A percentile compares a stretch with the other conserved stretches of the same genome.
phyloP scores from a whole-genome alignment of 2,329 filamentous ascomycete genomes.

The Aspergillus sp. region DNA sequence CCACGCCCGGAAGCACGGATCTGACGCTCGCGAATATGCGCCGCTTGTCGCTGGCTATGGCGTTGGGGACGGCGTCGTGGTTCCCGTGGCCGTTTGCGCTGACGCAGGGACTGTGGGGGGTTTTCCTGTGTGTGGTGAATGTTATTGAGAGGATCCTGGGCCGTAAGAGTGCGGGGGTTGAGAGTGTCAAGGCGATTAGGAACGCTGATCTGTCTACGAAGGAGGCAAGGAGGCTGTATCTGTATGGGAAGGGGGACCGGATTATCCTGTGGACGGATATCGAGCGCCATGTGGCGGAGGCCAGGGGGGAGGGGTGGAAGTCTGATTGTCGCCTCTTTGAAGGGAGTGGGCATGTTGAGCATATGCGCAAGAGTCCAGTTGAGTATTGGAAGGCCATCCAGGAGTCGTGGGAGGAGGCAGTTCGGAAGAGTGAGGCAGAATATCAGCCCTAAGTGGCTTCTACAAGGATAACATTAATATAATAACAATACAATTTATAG shows the following conservation, averaged over 20 bases:
- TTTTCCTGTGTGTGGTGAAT: neutral
- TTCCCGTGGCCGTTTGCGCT: conserved; percentile 4
- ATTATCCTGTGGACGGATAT: conserved; percentile 8
- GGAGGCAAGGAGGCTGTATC: neutral
- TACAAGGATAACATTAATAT: no score
- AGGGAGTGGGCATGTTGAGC: conserved; percentile 5
- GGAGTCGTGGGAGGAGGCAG: neutral
- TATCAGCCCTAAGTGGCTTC: no score
- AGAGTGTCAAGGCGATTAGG: neutral
- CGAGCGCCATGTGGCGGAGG: neutral
- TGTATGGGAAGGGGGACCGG: neutral
- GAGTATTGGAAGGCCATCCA: conserved; percentile 1
- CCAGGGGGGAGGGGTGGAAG: neutral
- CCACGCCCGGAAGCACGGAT: conserved; percentile 1
- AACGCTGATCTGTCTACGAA: neutral
- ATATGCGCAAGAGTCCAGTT: conserved; percentile 3
- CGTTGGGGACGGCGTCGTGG: neutral
- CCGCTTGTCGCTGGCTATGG: conserved; percentile 4
- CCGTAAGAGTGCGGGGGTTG: neutral
- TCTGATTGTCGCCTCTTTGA: neutral
- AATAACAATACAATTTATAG: no score
- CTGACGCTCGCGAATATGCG: conserved; percentile 1
- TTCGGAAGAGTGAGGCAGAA: neutral
- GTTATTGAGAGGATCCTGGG: neutral
- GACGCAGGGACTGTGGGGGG: neutral